phyloP scores from a whole-genome alignment of 225 moss, liverwort and hornwort species.

The Takakia lepidozioides region DNA sequence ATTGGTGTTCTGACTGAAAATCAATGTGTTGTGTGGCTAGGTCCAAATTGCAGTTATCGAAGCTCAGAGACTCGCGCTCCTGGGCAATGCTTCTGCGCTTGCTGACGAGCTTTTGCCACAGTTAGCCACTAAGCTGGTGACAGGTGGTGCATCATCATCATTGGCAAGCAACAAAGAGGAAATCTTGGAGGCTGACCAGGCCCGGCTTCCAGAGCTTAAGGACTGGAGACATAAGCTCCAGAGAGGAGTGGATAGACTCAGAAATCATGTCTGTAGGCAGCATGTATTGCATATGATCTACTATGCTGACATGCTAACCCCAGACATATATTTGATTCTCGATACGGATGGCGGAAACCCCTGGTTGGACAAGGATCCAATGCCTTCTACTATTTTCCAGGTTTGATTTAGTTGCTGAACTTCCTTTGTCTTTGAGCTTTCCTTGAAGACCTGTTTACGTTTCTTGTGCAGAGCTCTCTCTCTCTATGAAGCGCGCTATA shows the following conservation, averaged over 20 bases:
- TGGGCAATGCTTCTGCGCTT: conserved; percentile 72
- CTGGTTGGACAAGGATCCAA: conserved; percentile 32
- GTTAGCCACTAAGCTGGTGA: conserved; percentile 52
- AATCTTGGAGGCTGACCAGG: no score
- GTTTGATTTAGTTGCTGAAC: no score
- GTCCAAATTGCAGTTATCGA: conserved; percentile 43
- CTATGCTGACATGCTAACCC: conserved; percentile 40
- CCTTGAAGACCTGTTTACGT: no score
- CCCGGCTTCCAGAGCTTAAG: conserved; percentile 43
- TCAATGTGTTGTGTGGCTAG: no score
- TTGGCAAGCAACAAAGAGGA: no score
- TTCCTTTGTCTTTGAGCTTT: no score
- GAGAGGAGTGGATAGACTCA: conserved; percentile 52
- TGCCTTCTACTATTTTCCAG: conserved; percentile 81
- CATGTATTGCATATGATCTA: conserved; percentile 50
- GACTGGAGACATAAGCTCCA: conserved; percentile 59
- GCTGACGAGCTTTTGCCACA: conserved; percentile 64
- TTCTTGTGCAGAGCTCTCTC: no score
- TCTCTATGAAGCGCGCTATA: no score
- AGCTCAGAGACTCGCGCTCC: conserved; percentile 63
- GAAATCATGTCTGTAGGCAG: conserved; percentile 54
- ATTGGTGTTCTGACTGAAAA: no score
- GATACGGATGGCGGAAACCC: conserved; percentile 37
- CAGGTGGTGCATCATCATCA: conserved; percentile 15
- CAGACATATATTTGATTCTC: conserved; percentile 50